Conservation (phyloP, 257 asterid genomes). For the Ballota nigra region DNA sequence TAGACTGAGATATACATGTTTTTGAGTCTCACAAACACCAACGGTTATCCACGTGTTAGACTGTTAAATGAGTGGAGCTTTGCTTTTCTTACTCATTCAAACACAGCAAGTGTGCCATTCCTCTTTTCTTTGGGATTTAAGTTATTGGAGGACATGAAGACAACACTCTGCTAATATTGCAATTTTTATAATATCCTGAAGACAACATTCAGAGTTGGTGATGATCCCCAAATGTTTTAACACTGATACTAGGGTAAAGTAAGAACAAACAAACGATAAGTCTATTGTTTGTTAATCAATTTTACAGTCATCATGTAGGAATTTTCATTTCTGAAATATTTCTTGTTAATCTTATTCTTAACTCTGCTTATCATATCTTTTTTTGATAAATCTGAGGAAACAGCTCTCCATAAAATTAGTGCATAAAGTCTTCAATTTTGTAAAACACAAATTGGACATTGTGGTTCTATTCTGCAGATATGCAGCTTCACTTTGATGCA, state of each 20-base stretch:
- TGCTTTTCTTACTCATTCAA: neutral
- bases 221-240: neutral
- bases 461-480: neutral
- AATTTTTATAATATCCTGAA: slow-evolving; percentile 10
- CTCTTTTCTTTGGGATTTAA: neutral
- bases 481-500: neutral
- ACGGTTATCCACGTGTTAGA: slow-evolving; percentile 10
- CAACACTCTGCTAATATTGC: slow-evolving; percentile 4
- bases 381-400: neutral
- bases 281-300: neutral
- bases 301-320: neutral
- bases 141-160: neutral
- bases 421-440: neutral
- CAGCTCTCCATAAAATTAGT: neutral
- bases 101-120: neutral
- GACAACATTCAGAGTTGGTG: neutral
- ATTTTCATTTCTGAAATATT: neutral
- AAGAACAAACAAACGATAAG: neutral
- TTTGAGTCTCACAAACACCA: neutral
- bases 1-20: neutral
- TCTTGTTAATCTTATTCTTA: neutral
- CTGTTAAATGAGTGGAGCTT: neutral
- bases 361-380: neutral
- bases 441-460: neutral
- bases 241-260: neutral